Evolutionary conservation across 352 stramenopile species (phyloP).

Genomic region (Thraustochytrium sp.): DNA sequence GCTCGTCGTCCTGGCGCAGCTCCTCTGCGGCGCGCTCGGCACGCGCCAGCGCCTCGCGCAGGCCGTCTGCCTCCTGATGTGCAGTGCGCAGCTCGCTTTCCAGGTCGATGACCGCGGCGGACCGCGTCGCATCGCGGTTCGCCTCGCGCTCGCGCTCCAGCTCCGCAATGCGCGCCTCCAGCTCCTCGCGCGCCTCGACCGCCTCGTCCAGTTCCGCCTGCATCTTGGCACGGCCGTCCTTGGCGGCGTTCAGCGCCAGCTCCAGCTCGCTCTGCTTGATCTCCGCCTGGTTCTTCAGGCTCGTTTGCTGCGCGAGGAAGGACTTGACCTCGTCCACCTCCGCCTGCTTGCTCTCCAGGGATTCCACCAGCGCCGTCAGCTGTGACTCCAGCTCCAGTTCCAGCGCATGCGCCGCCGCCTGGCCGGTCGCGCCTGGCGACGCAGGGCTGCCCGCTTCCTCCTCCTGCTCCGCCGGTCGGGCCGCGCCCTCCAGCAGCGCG

Average conservation of each 20-base stretch:
- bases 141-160: background rate
- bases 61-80: background rate
- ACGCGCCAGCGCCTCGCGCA: background rate
- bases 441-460: background rate
- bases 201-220: background rate
- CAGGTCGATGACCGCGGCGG: slow-evolving; percentile 12
- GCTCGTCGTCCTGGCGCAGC: background rate
- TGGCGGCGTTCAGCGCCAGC: background rate
- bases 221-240: background rate
- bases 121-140: background rate
- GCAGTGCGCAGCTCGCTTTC: slow-evolving; percentile 21
- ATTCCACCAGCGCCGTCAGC: background rate
- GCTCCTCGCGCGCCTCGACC: background rate
- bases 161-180: background rate
- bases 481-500: background rate
- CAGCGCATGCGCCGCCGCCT: background rate
- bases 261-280: slow-evolving; percentile 35
- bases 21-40: background rate
- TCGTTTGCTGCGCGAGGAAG: slow-evolving; percentile 5
- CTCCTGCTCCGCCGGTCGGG: background rate
- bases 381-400: background rate
- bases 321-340: background rate
- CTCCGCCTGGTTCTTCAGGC: slow-evolving; percentile 30
- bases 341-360: background rate
- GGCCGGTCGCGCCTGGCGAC: background rate